Conservation (phyloP, 2,329 filamentous ascomycete species). For the Cytospora leucostoma region DNA sequence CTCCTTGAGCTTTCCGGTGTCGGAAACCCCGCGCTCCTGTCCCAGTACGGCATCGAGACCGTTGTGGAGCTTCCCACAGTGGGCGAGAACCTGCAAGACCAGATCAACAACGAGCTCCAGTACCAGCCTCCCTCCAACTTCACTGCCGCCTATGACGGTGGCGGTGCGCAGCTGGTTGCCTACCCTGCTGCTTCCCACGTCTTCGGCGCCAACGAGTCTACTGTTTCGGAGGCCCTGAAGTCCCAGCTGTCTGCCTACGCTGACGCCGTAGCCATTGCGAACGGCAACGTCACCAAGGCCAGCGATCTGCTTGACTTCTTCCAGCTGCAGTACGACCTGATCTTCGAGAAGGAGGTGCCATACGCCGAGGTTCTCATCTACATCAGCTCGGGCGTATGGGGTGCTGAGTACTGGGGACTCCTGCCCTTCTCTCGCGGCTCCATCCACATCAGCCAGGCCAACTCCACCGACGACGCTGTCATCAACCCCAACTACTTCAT, state of each 20-base stretch:
- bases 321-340: constrained; percentile 24
- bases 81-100: constrained; percentile 53
- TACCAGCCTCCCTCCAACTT: constrained; percentile 49
- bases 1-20: constrained; percentile 64
- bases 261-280: constrained; percentile 35
- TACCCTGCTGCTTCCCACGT: constrained; percentile 2
- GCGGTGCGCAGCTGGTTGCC: constrained; percentile 35
- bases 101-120: constrained; percentile 63
- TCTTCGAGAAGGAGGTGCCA: background rate
- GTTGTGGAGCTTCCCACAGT: constrained; percentile 47
- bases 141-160: constrained; percentile 33
- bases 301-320: constrained; percentile 24
- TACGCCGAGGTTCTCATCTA: constrained; percentile 9
- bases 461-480: constrained; percentile 12
- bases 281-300: constrained; percentile 23
- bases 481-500: constrained; percentile 47
- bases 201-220: background rate
- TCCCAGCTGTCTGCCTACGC: background rate
- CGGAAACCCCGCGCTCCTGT: constrained; percentile 48
- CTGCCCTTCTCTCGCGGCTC: constrained; percentile 18
- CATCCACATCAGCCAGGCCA: constrained; percentile 1
- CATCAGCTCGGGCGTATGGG: constrained; percentile 14
- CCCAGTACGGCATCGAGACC: constrained; percentile 44
- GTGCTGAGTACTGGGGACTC: constrained; percentile 16
- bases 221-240: background rate